These are phyloP conservation scores for Yarrowia deformans DNA, from an alignment of 805 yeast species.

Conservation along the genomic window DNA sequence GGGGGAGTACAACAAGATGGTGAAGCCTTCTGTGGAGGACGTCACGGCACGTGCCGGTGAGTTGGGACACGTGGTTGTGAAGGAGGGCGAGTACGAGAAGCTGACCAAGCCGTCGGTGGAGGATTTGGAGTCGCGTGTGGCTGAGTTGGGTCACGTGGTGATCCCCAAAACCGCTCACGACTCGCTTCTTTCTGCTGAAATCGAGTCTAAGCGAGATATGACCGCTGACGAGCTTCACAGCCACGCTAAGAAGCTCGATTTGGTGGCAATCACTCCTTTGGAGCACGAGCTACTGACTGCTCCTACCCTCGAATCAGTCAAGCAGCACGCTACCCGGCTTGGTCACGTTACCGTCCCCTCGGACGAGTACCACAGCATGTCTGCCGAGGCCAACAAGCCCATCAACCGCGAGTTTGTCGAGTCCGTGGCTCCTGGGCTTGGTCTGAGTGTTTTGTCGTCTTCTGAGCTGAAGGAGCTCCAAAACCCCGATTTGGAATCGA, in stretches of 20 bases:
- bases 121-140: neutral
- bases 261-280: neutral
- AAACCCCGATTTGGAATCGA: slow-evolving; percentile 40
- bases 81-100: slow-evolving; percentile 39
- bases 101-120: slow-evolving; percentile 15
- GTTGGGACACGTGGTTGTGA: slow-evolving; percentile 32
- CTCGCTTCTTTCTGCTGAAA: neutral
- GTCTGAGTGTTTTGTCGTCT: slow-evolving; percentile 42
- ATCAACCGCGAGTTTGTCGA: slow-evolving; percentile 43
- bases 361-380: slow-evolving; percentile 44
- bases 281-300: slow-evolving; percentile 10
- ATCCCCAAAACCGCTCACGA: slow-evolving; percentile 42
- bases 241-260: slow-evolving; percentile 18
- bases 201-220: slow-evolving; percentile 6
- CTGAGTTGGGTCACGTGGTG: slow-evolving; percentile 38
- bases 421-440: slow-evolving; percentile 46
- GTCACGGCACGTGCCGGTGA: neutral
- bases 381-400: slow-evolving; percentile 45
- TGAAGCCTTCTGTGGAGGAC: neutral
- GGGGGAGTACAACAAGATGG: neutral
- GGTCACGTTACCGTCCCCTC: slow-evolving; percentile 45
- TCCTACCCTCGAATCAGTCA: slow-evolving; percentile 20
- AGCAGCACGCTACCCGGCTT: slow-evolving; percentile 36
- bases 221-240: slow-evolving; percentile 30
- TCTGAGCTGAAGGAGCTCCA: slow-evolving; percentile 41